Conservation (phyloP, 2,329 filamentous ascomycete genomes). For the Alternaria gaisen region DNA sequence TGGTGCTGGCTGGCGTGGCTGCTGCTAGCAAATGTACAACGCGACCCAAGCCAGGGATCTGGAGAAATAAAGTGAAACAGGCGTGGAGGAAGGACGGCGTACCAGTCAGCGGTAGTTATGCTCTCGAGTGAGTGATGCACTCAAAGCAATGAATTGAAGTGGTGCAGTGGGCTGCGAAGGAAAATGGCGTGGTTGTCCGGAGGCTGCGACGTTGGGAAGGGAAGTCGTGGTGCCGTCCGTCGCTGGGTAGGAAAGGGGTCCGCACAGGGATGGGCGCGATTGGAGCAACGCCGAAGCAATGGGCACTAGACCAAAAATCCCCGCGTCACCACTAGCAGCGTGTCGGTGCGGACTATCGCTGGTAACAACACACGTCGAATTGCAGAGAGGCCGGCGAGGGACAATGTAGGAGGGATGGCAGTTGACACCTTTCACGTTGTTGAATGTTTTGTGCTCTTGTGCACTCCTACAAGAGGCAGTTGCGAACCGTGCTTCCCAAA, state of each 20-base stretch:
- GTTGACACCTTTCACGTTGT: conserved; percentile 33
- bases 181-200: conserved; percentile 39
- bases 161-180: conserved; percentile 35
- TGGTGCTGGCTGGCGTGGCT: conserved; percentile 28
- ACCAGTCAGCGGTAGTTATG: conserved; percentile 51
- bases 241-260: conserved; percentile 49
- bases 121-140: conserved; percentile 47
- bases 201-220: conserved; percentile 45
- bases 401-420: conserved; percentile 25
- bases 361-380: conserved; percentile 3
- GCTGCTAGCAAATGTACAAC: conserved; percentile 41
- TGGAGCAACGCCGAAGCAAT: conserved; percentile 45
- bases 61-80: conserved; percentile 47
- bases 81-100: conserved; percentile 34
- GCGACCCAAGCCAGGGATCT: conserved; percentile 45
- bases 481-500: conserved; percentile 34
- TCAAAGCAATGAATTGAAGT: conserved; percentile 42
- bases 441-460: conserved; percentile 24
- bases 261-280: conserved; percentile 44
- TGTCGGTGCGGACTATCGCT: conserved; percentile 12
- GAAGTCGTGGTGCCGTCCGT: conserved; percentile 48
- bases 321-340: conserved; percentile 28
- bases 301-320: conserved; percentile 47
- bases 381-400: conserved; percentile 3
- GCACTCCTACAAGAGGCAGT: conserved; percentile 28